A percentile compares a stretch with the other conserved stretches of the same genome.
phyloP scores from a whole-genome alignment of 768 basidiomycete species.

The Pisolithus tinctorius region DNA sequence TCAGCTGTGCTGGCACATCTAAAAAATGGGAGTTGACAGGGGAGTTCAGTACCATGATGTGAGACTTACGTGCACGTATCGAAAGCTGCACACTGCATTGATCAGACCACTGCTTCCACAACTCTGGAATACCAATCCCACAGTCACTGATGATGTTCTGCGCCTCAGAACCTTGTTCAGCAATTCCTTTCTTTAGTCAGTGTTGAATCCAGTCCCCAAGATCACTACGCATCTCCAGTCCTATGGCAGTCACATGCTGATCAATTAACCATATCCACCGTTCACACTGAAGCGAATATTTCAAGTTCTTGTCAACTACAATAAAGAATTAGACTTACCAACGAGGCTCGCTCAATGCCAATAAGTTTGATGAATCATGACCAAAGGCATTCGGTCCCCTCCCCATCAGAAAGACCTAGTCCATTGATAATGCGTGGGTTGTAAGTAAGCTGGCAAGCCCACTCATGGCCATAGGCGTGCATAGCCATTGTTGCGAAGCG shows the following conservation, averaged over 20 bases:
- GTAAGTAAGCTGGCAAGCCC: slow-evolving; percentile 17
- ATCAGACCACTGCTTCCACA: neutral
- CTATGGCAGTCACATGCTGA: slow-evolving; percentile 23
- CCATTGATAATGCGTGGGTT: slow-evolving; percentile 2
- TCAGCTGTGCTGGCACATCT: slow-evolving; percentile 24
- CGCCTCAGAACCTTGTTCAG: slow-evolving; percentile 3
- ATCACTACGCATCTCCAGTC: slow-evolving; percentile 17
- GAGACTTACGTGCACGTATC: neutral
- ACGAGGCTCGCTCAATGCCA: slow-evolving; percentile 23
- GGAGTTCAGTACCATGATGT: neutral
- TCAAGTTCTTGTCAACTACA: neutral
- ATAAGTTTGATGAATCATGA: slow-evolving; percentile 29
- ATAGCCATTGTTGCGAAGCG: slow-evolving; percentile 29
- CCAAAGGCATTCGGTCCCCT: slow-evolving; percentile 23
- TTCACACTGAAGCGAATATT: slow-evolving; percentile 7
- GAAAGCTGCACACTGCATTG: slow-evolving; percentile 4
- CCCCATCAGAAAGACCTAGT: slow-evolving; percentile 4
- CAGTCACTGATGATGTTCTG: neutral
- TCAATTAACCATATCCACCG: slow-evolving; percentile 30
- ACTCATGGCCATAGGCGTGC: slow-evolving; percentile 36
- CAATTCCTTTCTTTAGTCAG: slow-evolving; percentile 12
- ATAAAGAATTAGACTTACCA: slow-evolving; percentile 24
- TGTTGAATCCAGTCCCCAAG: slow-evolving; percentile 29
- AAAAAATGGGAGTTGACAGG: neutral
- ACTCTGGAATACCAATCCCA: neutral